Percentiles rank a stretch among this genome's conserved stretches.
Conservation (phyloP, 352 stramenopile species). For the Albugo laibachii region DNA sequence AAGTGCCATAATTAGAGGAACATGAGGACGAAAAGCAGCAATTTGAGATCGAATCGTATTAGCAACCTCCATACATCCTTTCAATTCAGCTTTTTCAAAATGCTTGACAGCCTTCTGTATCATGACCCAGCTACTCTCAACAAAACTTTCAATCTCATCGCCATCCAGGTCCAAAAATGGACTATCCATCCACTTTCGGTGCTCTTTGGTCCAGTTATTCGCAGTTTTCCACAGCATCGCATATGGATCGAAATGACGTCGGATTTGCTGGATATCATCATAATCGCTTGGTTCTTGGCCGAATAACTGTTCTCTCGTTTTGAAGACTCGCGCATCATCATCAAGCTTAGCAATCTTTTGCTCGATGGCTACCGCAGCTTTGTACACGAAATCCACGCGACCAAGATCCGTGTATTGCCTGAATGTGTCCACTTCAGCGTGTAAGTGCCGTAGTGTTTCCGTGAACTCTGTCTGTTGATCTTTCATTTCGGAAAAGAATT, state of each 20-base stretch:
- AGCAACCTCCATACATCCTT: constrained; percentile 73
- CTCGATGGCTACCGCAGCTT: constrained; percentile 72
- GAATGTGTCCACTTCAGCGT: constrained; percentile 78
- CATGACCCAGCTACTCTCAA: constrained; percentile 53
- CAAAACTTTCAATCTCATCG: constrained; percentile 83
- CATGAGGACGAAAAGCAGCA: constrained; percentile 71
- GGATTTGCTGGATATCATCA: constrained; percentile 74
- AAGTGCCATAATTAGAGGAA: constrained; percentile 79
- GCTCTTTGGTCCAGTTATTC: constrained; percentile 80
- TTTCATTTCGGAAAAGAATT: constrained; percentile 80
- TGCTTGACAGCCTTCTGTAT: constrained; percentile 85
- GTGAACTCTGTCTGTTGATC: constrained; percentile 86
- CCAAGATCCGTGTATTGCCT: constrained; percentile 73
- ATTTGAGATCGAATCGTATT: constrained; percentile 81
- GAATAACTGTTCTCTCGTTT: constrained; percentile 81
- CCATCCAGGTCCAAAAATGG: constrained; percentile 82
- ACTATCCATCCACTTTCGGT: constrained; percentile 85
- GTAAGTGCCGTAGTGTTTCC: constrained; percentile 55
- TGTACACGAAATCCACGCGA: constrained; percentile 71
- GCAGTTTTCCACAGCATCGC: constrained; percentile 86
- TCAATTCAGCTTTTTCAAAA: constrained; percentile 82
- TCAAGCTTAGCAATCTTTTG: constrained; percentile 77
- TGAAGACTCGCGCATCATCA: constrained; percentile 81
- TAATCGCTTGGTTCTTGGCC: constrained; percentile 82
- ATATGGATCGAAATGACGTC: constrained; percentile 87